Percentiles rank a stretch among this genome's conserved stretches.
These are phyloP conservation scores for Stropharia rugosoannulata DNA, from an alignment of 768 basidiomycete genomes.

Conservation along the genomic window DNA sequence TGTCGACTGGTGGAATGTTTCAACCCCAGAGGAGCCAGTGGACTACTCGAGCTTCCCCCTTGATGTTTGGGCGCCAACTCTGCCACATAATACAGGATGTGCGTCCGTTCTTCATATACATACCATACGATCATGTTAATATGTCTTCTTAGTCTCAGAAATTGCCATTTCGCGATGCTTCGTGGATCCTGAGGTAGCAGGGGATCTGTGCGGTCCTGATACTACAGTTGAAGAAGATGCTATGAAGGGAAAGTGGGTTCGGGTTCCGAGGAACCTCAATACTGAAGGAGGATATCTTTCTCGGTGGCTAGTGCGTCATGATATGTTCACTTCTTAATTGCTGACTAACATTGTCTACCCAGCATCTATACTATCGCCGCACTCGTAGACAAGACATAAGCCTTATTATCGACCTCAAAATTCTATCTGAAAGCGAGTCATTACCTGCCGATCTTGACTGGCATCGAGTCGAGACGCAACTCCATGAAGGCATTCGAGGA, in stretches of 20 bases:
- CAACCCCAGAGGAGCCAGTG: conserved; percentile 35
- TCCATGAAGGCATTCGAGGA: conserved; percentile 61
- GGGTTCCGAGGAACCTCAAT: conserved; percentile 82
- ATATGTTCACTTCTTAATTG: background rate
- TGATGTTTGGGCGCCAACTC: conserved; percentile 75
- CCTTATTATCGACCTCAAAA: conserved; percentile 69
- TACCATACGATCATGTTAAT: background rate
- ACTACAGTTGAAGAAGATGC: conserved; percentile 74
- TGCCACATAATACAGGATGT: conserved; percentile 78
- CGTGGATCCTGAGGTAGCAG: conserved; percentile 54
- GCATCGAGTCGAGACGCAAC: conserved; percentile 60
- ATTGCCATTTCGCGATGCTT: conserved; percentile 71
- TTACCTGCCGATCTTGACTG: conserved; percentile 54
- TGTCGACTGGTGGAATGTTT: conserved; percentile 75
- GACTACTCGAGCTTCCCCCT: conserved; percentile 75
- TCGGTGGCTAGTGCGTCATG: conserved; percentile 49
- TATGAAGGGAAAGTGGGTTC: conserved; percentile 85
- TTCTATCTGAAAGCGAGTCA: conserved; percentile 57
- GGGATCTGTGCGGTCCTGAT: conserved; percentile 64
- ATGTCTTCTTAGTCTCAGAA: conserved; percentile 63
- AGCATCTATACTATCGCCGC: conserved; percentile 81
- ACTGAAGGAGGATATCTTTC: conserved; percentile 51
- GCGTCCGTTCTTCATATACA: conserved; percentile 26
- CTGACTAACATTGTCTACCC: background rate
- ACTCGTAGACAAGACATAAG: conserved; percentile 81